Conservation (phyloP, 2,329 filamentous ascomycete species). For the Fusarium coicis region DNA sequence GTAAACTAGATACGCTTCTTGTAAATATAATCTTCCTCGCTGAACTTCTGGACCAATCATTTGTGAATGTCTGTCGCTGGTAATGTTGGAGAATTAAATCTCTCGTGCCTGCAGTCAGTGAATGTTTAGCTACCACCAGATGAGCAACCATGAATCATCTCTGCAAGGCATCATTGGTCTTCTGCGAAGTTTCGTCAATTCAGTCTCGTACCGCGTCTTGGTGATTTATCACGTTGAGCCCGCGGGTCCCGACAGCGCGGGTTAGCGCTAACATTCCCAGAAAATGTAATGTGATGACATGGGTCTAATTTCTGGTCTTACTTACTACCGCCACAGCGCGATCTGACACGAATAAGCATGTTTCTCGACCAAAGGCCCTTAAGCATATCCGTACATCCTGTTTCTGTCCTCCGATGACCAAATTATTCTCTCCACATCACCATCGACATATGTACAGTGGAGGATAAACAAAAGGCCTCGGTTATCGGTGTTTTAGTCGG, state of each 20-base stretch:
- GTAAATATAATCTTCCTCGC: slow-evolving; percentile 1
- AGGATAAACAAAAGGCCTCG: not conserved
- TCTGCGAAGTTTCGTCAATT: not conserved
- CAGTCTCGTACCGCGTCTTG: not conserved
- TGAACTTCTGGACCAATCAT: not conserved
- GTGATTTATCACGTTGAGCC: not conserved
- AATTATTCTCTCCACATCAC: no score
- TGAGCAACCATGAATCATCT: accelerated
- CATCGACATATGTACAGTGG: not conserved
- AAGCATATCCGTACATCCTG: not conserved
- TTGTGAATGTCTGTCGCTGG: not conserved
- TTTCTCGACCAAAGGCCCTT: not conserved
- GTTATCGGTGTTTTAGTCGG: not conserved
- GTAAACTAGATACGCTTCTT: slow-evolving; percentile 1
- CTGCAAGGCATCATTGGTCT: not conserved
- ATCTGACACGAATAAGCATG: not conserved
- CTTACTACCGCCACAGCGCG: not conserved
- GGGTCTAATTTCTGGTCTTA: not conserved
- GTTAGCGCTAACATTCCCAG: not conserved
- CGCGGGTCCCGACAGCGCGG: no score
- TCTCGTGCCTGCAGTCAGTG: not conserved
- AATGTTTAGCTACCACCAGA: not conserved
- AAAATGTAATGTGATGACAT: not conserved
- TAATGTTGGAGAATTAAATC: not conserved
- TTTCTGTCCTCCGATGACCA: no score